Conservation (phyloP, 139 green algal species). For the Nannochloris sp. region DNA sequence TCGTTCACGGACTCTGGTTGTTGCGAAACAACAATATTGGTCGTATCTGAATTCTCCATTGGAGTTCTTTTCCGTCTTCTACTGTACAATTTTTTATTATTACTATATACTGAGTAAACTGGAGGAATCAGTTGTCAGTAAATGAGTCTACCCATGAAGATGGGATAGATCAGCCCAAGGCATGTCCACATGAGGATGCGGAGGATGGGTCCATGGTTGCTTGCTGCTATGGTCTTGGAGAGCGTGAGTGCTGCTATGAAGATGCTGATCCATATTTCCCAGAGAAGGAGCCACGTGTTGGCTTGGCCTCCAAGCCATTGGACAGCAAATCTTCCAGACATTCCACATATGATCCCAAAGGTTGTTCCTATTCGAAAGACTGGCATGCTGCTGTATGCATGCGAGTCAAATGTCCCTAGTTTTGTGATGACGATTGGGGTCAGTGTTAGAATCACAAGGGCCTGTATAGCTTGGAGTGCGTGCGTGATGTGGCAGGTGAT, state of each 20-base stretch:
- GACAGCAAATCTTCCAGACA: slow-evolving; percentile 18
- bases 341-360: slow-evolving; percentile 21
- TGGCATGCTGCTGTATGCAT: slow-evolving; percentile 19
- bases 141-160: too few species aligned
- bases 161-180: too few species aligned
- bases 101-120: too few species aligned
- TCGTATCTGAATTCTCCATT: too few species aligned
- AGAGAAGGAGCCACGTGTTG: slow-evolving; percentile 17
- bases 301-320: slow-evolving; percentile 21
- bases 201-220: background rate
- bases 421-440: background rate
- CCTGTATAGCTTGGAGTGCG: background rate
- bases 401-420: background rate
- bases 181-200: background rate
- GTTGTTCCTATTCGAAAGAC: slow-evolving; percentile 21
- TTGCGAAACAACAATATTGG: too few species aligned
- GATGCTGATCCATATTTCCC: slow-evolving; percentile 24
- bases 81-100: too few species aligned
- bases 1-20: too few species aligned
- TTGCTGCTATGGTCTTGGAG: background rate
- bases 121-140: too few species aligned
- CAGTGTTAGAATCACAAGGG: background rate
- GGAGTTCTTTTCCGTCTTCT: too few species aligned
- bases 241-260: slow-evolving; percentile 4
- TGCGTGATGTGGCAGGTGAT: too few species aligned